Percentiles rank a stretch among this genome's conserved stretches.
These are phyloP conservation scores for Aspergillus aculeatinus DNA, from an alignment of 2,329 filamentous ascomycete species.

Conservation along the genomic window DNA sequence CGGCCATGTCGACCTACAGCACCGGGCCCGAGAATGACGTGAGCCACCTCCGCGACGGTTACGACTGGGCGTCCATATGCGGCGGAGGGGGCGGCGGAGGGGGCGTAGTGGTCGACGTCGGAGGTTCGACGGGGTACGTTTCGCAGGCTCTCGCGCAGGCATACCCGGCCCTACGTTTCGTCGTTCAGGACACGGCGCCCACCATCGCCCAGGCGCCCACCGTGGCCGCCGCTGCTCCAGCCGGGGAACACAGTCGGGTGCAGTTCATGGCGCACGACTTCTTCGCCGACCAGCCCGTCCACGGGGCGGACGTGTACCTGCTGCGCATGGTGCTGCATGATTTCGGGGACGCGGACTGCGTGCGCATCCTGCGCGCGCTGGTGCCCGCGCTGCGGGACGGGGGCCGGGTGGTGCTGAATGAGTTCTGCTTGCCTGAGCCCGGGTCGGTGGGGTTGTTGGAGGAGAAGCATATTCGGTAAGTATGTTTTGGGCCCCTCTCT, in stretches of 20 bases:
- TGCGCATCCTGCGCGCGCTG: conserved; percentile 2
- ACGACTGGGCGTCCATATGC: too few relatives aligned
- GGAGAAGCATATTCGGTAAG: too few relatives aligned
- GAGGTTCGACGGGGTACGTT: neutral
- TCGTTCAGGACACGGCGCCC: neutral
- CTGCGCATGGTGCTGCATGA: conserved; percentile 4
- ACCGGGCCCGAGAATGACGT: too few relatives aligned
- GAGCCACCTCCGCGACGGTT: too few relatives aligned
- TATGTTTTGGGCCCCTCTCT: too few relatives aligned
- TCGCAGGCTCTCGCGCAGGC: neutral
- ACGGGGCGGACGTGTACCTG: neutral
- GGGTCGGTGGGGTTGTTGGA: neutral
- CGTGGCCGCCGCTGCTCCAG: neutral
- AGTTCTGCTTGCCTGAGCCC: neutral
- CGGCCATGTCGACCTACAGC: too few relatives aligned
- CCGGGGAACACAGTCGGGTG: neutral
- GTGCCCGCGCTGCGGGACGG: neutral
- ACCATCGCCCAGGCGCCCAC: neutral
- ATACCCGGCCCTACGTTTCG: neutral
- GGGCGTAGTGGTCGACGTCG: neutral
- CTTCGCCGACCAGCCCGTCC: neutral
- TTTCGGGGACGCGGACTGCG: neutral
- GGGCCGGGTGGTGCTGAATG: neutral
- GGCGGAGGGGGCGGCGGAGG: too few relatives aligned
- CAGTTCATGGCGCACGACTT: neutral